Evolutionary conservation across 208 protist species (phyloP).

Genomic region (Crithidia thermophila): DNA sequence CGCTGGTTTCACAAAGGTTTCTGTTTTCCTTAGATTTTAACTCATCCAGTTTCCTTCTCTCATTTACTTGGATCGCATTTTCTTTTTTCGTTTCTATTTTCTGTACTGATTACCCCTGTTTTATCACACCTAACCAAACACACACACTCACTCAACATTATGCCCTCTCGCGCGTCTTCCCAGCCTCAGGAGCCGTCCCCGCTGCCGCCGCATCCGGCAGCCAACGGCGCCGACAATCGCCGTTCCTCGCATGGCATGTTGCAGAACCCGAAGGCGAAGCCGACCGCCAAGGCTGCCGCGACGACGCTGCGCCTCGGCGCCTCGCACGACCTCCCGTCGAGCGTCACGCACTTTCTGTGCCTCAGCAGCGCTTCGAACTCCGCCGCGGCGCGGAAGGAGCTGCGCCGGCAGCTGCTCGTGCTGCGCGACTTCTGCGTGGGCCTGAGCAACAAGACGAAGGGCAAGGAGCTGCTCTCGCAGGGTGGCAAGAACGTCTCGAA

Average conservation of each 20-base stretch:
- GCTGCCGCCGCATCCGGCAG: neutral
- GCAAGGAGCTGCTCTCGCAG: slow-evolving; percentile 28
- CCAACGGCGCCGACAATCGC: neutral
- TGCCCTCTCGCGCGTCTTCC: slow-evolving; percentile 11
- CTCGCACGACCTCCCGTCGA: slow-evolving; percentile 26
- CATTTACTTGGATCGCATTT: neutral
- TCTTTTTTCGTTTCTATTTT: neutral
- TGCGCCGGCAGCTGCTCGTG: slow-evolving; percentile 31
- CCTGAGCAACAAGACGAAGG: slow-evolving; percentile 22
- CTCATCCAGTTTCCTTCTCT: neutral
- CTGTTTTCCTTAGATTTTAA: too few relatives aligned
- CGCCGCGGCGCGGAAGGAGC: slow-evolving; percentile 14
- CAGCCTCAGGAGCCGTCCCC: neutral
- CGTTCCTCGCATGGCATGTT: slow-evolving; percentile 11
- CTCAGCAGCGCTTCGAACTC: slow-evolving; percentile 19
- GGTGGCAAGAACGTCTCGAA: slow-evolving; percentile 20
- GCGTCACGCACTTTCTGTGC: slow-evolving; percentile 26
- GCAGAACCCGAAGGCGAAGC: neutral
- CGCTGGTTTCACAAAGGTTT: too few relatives aligned
- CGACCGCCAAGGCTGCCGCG: neutral
- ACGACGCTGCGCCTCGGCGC: slow-evolving; percentile 8
- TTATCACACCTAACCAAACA: neutral
- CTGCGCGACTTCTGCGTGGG: slow-evolving; percentile 36
- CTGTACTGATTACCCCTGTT: neutral
- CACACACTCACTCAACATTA: neutral